Evolutionary conservation across 345 rosid genomes (phyloP).

Genomic region (Garcia nutans): DNA sequence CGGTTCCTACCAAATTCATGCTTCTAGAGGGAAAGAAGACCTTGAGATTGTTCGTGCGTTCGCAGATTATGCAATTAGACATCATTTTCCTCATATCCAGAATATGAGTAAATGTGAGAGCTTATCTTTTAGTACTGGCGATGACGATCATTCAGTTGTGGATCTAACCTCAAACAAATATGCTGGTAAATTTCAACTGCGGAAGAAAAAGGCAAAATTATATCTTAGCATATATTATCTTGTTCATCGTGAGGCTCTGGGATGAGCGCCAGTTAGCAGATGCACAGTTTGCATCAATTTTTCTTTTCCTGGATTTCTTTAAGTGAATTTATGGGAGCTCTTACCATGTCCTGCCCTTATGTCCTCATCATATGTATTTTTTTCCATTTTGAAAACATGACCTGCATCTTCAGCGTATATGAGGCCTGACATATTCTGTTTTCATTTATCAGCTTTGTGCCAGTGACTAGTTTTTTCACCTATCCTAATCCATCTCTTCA

Average conservation of each 20-base stretch:
- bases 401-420: neutral
- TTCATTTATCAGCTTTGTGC: neutral
- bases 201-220: neutral
- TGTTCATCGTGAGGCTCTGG: neutral
- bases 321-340: neutral
- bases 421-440: neutral
- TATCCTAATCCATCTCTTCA: neutral
- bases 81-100: slow-evolving; percentile 88
- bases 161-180: slow-evolving; percentile 94
- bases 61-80: slow-evolving; percentile 89
- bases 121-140: slow-evolving; percentile 81
- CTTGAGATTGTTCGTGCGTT: slow-evolving; percentile 63
- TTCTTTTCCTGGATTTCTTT: neutral
- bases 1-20: slow-evolving; percentile 90
- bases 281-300: neutral
- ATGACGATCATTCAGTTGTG: slow-evolving; percentile 72
- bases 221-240: neutral
- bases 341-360: neutral
- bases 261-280: neutral
- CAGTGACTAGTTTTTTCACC: neutral
- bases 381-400: neutral
- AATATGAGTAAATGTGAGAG: slow-evolving; percentile 75
- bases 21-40: slow-evolving; percentile 92
- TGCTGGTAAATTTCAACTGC: slow-evolving; percentile 57
- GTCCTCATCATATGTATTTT: neutral